Percentiles rank a stretch among this genome's conserved stretches.
Conservation (phyloP, 2,329 filamentous ascomycete species). For the Gliomastix tumulicola region DNA sequence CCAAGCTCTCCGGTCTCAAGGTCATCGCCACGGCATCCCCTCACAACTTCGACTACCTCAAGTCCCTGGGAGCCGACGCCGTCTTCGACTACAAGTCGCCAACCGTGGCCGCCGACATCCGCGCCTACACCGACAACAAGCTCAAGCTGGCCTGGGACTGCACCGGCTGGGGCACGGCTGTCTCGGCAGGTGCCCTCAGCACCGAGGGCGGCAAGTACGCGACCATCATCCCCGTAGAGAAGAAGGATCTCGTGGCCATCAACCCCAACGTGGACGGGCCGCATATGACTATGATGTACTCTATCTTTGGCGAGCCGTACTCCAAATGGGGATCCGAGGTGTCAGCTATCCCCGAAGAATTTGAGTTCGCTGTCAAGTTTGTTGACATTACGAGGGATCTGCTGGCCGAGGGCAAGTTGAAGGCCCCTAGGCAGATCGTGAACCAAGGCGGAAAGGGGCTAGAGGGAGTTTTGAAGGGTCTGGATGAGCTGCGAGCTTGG, state of each 20-base stretch:
- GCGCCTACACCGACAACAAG: constrained; percentile 10
- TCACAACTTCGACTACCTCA: constrained; percentile 24
- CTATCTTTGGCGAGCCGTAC: constrained; percentile 23
- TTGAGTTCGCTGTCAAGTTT: constrained; percentile 20
- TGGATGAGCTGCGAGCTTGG: constrained; percentile 21
- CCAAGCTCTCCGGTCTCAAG: constrained; percentile 26
- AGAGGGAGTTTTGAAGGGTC: constrained; percentile 21
- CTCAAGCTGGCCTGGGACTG: constrained; percentile 14
- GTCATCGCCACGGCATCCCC: constrained; percentile 28
- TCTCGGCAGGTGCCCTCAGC: background rate
- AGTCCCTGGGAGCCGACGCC: constrained; percentile 33
- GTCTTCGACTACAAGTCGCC: constrained; percentile 36
- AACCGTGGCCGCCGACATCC: constrained; percentile 14
- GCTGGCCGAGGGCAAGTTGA: constrained; percentile 25
- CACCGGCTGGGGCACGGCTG: background rate
- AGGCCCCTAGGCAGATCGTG: constrained; percentile 17
- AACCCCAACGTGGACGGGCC: constrained; percentile 6
- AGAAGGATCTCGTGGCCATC: constrained; percentile 5
- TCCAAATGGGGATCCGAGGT: constrained; percentile 3
- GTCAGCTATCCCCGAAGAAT: constrained; percentile 13
- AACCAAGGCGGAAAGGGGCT: constrained; percentile 20
- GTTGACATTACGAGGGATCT: constrained; percentile 19
- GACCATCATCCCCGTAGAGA: background rate
- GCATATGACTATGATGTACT: constrained; percentile 21
- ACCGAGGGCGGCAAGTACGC: background rate